Conservation (phyloP, 305 asterid genomes). For the Fraxinus latifolia region DNA sequence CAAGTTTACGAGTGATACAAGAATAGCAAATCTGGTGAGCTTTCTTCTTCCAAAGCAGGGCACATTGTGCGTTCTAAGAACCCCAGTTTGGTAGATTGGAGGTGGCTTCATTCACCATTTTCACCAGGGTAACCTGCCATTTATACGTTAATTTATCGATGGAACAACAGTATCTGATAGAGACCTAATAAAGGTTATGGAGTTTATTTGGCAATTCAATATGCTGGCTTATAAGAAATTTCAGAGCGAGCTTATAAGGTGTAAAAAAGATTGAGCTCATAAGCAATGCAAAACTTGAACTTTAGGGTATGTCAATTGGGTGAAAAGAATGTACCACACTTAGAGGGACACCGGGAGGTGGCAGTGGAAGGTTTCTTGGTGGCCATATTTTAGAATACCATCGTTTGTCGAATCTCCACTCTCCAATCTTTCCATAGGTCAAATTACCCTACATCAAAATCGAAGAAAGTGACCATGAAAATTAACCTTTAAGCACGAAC, state of each 20-base stretch:
- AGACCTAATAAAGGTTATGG: background rate
- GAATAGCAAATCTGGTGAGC: background rate
- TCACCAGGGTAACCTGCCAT: background rate
- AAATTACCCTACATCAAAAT: slow-evolving; percentile 51
- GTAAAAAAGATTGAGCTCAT: background rate
- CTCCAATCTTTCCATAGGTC: slow-evolving; percentile 85
- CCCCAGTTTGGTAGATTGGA: background rate
- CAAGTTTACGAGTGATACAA: background rate
- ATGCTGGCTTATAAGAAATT: background rate
- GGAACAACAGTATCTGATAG: background rate
- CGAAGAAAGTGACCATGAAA: background rate
- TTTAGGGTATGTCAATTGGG: background rate
- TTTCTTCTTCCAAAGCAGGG: background rate
- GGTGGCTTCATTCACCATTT: background rate
- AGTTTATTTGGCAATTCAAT: background rate
- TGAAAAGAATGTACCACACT: slow-evolving; percentile 60
- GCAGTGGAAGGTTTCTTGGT: slow-evolving; percentile 78
- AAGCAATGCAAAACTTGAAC: background rate
- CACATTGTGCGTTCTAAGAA: background rate
- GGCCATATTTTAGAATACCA: slow-evolving; percentile 62
- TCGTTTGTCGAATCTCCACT: slow-evolving; percentile 96
- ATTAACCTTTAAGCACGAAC: background rate
- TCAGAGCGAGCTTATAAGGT: background rate
- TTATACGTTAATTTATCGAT: background rate
- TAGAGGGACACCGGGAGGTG: slow-evolving; percentile 90